Base-by-base conservation (phyloP, 805 yeast species). In the Kregervanrija fluxuum region DNA sequence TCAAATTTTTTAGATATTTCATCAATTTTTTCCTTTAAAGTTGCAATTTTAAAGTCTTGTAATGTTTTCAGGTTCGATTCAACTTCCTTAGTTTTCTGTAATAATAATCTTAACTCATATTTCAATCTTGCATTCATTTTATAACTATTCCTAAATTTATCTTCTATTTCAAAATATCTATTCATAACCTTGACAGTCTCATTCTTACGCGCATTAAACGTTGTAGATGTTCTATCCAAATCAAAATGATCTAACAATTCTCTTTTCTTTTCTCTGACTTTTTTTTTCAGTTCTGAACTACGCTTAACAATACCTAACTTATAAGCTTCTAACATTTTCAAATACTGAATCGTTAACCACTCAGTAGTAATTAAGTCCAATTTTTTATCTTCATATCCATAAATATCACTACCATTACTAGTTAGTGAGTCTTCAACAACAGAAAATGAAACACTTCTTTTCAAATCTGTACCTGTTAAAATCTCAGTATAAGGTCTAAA, bases 71-170 rank as follows among this genome's bases (percentile, higher is more conserved):
- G 48, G 38, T 80, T 71, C 28, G 79, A 80, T 52, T 81, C 85
- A 8, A 83, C 81, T 53, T 85, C 93, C 37, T 76, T 71, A 39
- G 85, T 72, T 51, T 83, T 79, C 16, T 75, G 72, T 31, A 72
- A 72, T 30, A 85, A 60, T 36, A 80, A 65, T 15, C 84, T 63
- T 38, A 80, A 65, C 55, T 85, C 91, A 58, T 85, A 85, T 52
- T 78, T 76, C 41, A 85, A 59, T 48, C 81, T 68, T 3, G 85
- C 80, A 32, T 77, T 73, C 41, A 77, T 62, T 8, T 80, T 73
- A 41, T 74, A 75, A 13, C 80, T 64, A 47, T 80, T 83, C 22
- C 62, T 58, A 42, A 73, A 56, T 47, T 72, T 74, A 30, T 62
- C 64, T 38, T 55, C 54, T n/a, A 62, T 39, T 10, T 62, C 67